Percentiles rank a stretch among this genome's conserved stretches.
Conservation (phyloP, 2,329 filamentous ascomycete genomes). For the Cladosporium cucumerinum region DNA sequence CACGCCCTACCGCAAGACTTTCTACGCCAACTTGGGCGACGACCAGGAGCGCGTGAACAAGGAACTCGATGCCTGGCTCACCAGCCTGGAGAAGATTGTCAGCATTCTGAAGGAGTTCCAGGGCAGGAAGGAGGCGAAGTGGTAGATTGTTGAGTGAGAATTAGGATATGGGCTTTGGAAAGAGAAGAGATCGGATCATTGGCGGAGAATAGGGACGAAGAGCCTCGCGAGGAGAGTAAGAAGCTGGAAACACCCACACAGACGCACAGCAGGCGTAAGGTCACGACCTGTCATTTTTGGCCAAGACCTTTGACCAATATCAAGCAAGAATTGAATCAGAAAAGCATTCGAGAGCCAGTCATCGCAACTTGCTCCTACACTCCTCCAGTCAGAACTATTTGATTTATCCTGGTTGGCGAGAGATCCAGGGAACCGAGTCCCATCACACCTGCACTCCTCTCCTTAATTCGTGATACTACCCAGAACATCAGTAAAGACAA, state of each 20-base stretch:
- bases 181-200: background rate
- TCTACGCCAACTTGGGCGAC: constrained; percentile 80
- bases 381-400: background rate
- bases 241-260: background rate
- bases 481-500: background rate
- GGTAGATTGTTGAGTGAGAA: constrained; percentile 21
- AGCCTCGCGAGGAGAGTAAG: background rate
- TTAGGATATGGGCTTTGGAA: background rate
- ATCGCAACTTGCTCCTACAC: background rate
- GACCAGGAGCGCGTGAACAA: constrained; percentile 60
- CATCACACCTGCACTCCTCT: background rate
- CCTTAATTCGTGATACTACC: background rate
- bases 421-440: background rate
- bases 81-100: constrained; percentile 73
- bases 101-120: constrained; percentile 68
- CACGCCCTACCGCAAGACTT: constrained; percentile 88
- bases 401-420: background rate
- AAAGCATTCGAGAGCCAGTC: background rate
- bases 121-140: constrained; percentile 48
- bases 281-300: background rate
- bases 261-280: background rate
- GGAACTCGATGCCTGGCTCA: constrained; percentile 69
- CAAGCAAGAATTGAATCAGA: background rate
- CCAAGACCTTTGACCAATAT: background rate
- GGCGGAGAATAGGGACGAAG: background rate